Conservation (phyloP, 345 rosid genomes). For the Eucalyptus grandis region DNA sequence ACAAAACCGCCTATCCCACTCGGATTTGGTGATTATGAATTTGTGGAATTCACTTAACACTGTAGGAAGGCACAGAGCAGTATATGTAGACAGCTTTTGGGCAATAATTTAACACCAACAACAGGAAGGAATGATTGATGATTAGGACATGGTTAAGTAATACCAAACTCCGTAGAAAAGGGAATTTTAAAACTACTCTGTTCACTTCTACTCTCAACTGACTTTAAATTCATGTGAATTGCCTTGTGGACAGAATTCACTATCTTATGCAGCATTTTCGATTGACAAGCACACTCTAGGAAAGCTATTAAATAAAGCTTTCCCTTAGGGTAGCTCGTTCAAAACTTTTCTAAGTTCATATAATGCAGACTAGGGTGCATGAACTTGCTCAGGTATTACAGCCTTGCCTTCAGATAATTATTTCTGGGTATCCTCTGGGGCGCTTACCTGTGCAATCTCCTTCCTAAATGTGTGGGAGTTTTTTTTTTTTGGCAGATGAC, state of each 20-base stretch:
- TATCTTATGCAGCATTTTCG: not conserved
- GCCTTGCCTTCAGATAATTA: not conserved
- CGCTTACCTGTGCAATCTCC: not conserved
- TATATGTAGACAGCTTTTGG: conserved; percentile 41
- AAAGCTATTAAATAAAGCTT: not conserved
- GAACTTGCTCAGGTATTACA: not conserved
- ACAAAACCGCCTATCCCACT: not conserved
- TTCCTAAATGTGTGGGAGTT: not conserved
- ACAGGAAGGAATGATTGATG: conserved; percentile 60
- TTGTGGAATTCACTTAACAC: not conserved
- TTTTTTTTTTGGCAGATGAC: not conserved
- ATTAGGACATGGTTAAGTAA: conserved; percentile 83
- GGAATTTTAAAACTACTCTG: not conserved
- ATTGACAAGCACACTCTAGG: not conserved
- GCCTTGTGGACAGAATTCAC: not conserved
- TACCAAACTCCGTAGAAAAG: conserved; percentile 30
- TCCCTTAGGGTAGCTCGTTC: not conserved
- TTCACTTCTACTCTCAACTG: not conserved
- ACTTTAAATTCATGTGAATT: not conserved
- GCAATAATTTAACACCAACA: conserved; percentile 30
- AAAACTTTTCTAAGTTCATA: not conserved
- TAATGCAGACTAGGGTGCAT: not conserved
- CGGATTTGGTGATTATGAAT: not conserved
- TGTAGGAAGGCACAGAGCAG: not conserved
- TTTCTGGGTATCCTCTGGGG: not conserved